These are phyloP conservation scores for Globisporangium solare DNA, from an alignment of 352 stramenopile genomes.

Conservation along the genomic window DNA sequence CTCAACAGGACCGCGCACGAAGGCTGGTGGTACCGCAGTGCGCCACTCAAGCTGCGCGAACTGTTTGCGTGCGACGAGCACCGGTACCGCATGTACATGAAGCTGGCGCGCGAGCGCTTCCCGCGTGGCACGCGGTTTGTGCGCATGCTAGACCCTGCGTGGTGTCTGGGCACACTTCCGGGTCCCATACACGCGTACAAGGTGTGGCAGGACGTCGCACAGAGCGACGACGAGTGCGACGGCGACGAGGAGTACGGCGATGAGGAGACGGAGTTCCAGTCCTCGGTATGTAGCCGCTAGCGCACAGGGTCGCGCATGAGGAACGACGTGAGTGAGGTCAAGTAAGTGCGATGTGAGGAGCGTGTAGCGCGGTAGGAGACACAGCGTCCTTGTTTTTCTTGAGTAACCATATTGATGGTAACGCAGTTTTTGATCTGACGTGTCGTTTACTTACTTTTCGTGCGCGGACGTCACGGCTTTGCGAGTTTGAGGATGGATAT, in stretches of 20 bases:
- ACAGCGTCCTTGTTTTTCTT: too few species aligned
- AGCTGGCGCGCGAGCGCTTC: conserved; percentile 19
- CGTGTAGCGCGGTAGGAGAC: too few species aligned
- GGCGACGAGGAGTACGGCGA: neutral
- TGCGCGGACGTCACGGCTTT: neutral
- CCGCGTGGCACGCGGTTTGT: conserved; percentile 21
- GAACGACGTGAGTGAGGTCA: too few species aligned
- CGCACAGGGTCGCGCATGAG: too few species aligned
- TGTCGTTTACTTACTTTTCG: too few species aligned
- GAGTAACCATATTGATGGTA: too few species aligned
- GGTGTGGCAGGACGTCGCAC: conserved; percentile 7
- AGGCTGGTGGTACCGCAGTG: conserved; percentile 33
- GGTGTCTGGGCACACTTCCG: conserved; percentile 8
- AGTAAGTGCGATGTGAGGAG: too few species aligned
- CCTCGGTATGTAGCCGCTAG: too few species aligned
- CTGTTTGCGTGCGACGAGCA: conserved; percentile 16
- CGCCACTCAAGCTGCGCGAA: conserved; percentile 21
- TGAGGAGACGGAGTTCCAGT: too few species aligned
- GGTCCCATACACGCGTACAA: neutral
- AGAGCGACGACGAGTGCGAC: conserved; percentile 1
- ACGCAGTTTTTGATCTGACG: too few species aligned
- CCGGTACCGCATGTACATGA: conserved; percentile 22
- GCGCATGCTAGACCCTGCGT: conserved; percentile 20
- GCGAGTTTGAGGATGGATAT: conserved; percentile 31
- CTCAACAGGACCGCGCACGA: conserved; percentile 14